Evolutionary conservation across 768 basidiomycete species (phyloP), one percentile per base, ranked within the genome.

Genomic region (Hygrophoropsis aurantiaca): DNA sequence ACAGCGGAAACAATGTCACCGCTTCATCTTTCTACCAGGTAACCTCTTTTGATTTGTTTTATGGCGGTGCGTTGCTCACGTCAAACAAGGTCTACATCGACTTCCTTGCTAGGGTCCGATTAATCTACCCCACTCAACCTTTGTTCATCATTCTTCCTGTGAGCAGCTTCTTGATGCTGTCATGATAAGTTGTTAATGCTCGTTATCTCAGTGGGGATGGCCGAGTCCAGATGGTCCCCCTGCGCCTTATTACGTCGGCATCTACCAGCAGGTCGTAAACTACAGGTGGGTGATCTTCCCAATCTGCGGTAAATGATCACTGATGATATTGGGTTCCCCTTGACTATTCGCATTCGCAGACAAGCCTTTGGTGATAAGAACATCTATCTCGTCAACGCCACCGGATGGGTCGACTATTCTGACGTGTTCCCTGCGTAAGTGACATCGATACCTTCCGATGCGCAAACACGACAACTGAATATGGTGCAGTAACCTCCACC

Each of bases 111-210:
- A 70, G 68, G 18, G 60, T 81, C 3, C 72, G 79, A 5, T 64
- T 58, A 9, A 58, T 77, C 27, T 77, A 79, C 54, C 66, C 57
- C 15, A 42, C 43, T 8, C 72, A 78, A 49, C 78, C 75, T 1
- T 72, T 81, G 43, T 79, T 81, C 50, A 65, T 80, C 3, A 73
- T 81, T 57, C 79, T 79, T 5, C 77, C 79, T 2, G 77, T 79
- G 39, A 36, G 74, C 37, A 7, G 56, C 4, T 46, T 21, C n/a
- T 41, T 34, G 30, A 34, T 33, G n/a, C 15, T 30, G 16, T 16
- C 23, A 30, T 6, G 5, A 37, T 43, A n/a, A 13, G 15, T 49
- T 9, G 18, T 19, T 27, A 32, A 18, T 33, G 37, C 38, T 7
- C 21, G 26, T 46, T 27, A 5, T 34, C 5, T 2, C 45, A 78